phyloP scores from a whole-genome alignment of 176 grass and related monocot species.

The Cocos nucifera region DNA sequence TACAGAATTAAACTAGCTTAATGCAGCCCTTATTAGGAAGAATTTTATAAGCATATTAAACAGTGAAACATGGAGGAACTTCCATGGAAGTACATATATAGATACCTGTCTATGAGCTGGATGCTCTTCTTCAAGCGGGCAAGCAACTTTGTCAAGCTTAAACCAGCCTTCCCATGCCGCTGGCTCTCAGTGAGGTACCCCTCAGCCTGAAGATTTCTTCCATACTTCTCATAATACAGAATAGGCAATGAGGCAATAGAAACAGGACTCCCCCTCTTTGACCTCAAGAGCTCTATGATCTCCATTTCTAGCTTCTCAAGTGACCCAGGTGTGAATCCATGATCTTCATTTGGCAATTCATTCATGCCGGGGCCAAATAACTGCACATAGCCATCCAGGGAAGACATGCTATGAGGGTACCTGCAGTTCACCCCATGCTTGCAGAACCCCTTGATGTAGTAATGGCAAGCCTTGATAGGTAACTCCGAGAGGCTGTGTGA shows the following conservation, averaged over 20 bases:
- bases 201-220: slow-evolving; percentile 24
- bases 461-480: slow-evolving; percentile 21
- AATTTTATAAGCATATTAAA: too few relatives aligned
- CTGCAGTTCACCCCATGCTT: slow-evolving; percentile 34
- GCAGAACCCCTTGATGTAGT: slow-evolving; percentile 34
- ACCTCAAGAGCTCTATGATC: slow-evolving; percentile 35
- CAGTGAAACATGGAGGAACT: background rate
- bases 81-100: background rate
- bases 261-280: slow-evolving; percentile 15
- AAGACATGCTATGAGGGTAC: slow-evolving; percentile 23
- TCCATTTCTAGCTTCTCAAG: slow-evolving; percentile 44
- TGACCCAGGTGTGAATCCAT: slow-evolving; percentile 11
- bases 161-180: slow-evolving; percentile 25
- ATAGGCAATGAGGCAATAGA: slow-evolving; percentile 37
- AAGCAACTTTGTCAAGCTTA: slow-evolving; percentile 36
- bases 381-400: slow-evolving; percentile 5
- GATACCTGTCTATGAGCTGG: slow-evolving; percentile 34
- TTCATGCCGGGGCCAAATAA: background rate
- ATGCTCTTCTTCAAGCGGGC: slow-evolving; percentile 19
- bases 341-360: slow-evolving; percentile 6
- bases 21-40: too few relatives aligned
- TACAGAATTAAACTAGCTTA: too few relatives aligned
- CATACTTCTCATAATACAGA: slow-evolving; percentile 26
- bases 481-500: background rate
- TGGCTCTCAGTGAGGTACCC: slow-evolving; percentile 39